Evolutionary conservation across 75 land plant genomes (phyloP).

Genomic region (Adiantum capillusveneris): DNA sequence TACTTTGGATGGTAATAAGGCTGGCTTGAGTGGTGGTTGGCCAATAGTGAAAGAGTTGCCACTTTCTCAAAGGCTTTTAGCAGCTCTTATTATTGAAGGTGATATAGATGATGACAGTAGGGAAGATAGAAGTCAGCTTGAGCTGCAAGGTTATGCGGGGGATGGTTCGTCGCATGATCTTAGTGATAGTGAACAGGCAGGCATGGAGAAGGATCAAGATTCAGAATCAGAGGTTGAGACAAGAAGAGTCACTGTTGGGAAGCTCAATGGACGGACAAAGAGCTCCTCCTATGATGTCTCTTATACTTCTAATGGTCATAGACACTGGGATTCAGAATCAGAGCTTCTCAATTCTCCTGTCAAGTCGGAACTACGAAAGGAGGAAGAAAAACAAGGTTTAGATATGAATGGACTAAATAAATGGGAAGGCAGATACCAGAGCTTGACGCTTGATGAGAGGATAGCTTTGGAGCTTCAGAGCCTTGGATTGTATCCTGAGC

Average conservation of each 20-base stretch:
- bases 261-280: slow-evolving; percentile 12
- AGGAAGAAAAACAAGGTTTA: slow-evolving; percentile 4
- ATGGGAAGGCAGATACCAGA: slow-evolving; percentile 44
- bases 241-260: slow-evolving; percentile 24
- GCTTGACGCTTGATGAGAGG: slow-evolving; percentile 58
- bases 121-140: slow-evolving; percentile 16
- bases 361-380: slow-evolving; percentile 14
- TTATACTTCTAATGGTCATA: slow-evolving; percentile 29
- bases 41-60: slow-evolving; percentile 22
- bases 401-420: slow-evolving; percentile 4
- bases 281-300: slow-evolving; percentile 30
- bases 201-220: slow-evolving; percentile 17
- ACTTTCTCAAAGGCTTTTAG: slow-evolving; percentile 65
- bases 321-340: slow-evolving; percentile 10
- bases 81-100: slow-evolving; percentile 70
- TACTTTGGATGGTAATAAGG: background rate
- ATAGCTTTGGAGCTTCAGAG: slow-evolving; percentile 67
- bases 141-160: slow-evolving; percentile 4
- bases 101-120: slow-evolving; percentile 35
- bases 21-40: slow-evolving; percentile 4
- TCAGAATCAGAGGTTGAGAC: slow-evolving; percentile 34
- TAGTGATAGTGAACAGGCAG: slow-evolving; percentile 32
- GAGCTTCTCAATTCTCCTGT: background rate
- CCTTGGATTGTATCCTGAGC: slow-evolving; percentile 64
- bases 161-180: slow-evolving; percentile 30